Conservation (phyloP, 371 early-diverging fungal species). For the Scutellospora calospora region DNA sequence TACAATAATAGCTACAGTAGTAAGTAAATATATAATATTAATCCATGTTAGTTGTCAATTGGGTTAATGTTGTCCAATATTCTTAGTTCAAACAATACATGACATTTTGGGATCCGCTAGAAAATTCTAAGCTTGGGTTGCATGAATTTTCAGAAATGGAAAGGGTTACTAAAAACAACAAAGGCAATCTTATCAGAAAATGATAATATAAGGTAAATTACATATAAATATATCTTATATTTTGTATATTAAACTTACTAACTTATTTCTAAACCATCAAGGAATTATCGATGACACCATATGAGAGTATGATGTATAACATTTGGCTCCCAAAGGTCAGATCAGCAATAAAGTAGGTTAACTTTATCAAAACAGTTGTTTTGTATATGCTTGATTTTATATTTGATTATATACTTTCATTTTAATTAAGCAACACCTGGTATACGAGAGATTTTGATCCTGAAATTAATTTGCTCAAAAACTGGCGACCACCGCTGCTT, state of each 20-base stretch:
- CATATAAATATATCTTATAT: too few relatives aligned
- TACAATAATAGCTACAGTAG: slow-evolving; percentile 66
- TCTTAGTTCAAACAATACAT: slow-evolving; percentile 55
- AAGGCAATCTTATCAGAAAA: background rate
- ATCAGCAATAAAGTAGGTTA: slow-evolving; percentile 76
- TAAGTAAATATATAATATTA: slow-evolving; percentile 46
- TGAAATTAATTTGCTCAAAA: slow-evolving; percentile 71
- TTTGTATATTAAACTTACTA: too few relatives aligned
- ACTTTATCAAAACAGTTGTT: background rate
- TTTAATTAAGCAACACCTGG: slow-evolving; percentile 71
- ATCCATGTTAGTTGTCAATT: background rate
- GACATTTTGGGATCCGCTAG: slow-evolving; percentile 72
- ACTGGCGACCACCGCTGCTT: slow-evolving; percentile 74
- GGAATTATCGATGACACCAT: slow-evolving; percentile 70
- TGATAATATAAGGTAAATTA: background rate
- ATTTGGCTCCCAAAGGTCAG: slow-evolving; percentile 83
- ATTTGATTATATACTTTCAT: slow-evolving; percentile 30
- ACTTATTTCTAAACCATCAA: background rate
- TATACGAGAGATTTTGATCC: slow-evolving; percentile 73
- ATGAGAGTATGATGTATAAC: slow-evolving; percentile 79
- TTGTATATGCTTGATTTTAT: slow-evolving; percentile 31
- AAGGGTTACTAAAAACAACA: slow-evolving; percentile 53
- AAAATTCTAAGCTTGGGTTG: slow-evolving; percentile 66
- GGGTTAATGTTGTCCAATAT: slow-evolving; percentile 23
- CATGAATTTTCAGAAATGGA: slow-evolving; percentile 64